Evolutionary conservation across 495 filamentous ascomycete species (phyloP).

Genomic region (Pseudevernia furfuracea): DNA sequence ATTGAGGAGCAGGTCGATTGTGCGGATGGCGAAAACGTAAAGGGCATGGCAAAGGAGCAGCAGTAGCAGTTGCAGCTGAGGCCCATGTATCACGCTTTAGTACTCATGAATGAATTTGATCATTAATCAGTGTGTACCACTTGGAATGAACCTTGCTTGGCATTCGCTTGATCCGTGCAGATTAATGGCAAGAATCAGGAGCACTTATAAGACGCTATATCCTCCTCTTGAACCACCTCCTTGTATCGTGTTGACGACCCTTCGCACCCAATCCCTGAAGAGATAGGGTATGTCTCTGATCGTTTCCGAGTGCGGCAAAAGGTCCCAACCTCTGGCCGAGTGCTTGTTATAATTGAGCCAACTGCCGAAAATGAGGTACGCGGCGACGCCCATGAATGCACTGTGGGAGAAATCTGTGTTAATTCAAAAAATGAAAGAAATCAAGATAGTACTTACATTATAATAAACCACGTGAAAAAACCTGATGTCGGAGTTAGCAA

Average conservation of each 20-base stretch:
- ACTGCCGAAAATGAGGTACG: slow-evolving; percentile 95
- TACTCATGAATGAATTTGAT: not conserved
- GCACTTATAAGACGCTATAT: slow-evolving; percentile 59
- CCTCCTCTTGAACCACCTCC: slow-evolving; percentile 73
- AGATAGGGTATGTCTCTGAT: slow-evolving; percentile 90
- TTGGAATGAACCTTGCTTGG: not conserved
- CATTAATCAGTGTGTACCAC: not conserved
- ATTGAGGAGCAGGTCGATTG: slow-evolving; percentile 55
- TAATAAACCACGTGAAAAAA: slow-evolving; percentile 94
- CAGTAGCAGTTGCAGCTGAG: not conserved
- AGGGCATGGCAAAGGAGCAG: slow-evolving; percentile 38
- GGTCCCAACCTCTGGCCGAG: slow-evolving; percentile 89
- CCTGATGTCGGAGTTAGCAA: slow-evolving; percentile 27
- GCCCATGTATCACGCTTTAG: not conserved
- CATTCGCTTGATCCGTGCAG: slow-evolving; percentile 6
- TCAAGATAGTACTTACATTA: slow-evolving; percentile 62
- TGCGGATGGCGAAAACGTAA: slow-evolving; percentile 58
- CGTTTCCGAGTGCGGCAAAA: slow-evolving; percentile 86
- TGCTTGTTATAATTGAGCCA: slow-evolving; percentile 99
- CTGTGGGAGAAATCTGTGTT: slow-evolving; percentile 35
- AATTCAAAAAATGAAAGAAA: not conserved
- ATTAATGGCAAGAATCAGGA: slow-evolving; percentile 12
- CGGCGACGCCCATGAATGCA: slow-evolving; percentile 72
- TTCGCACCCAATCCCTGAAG: slow-evolving; percentile 74
- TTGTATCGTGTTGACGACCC: slow-evolving; percentile 75